Evolutionary conservation across 805 yeast genomes (phyloP), one percentile per base, ranked within the genome.

Genomic region (Lipomyces japonicus): DNA sequence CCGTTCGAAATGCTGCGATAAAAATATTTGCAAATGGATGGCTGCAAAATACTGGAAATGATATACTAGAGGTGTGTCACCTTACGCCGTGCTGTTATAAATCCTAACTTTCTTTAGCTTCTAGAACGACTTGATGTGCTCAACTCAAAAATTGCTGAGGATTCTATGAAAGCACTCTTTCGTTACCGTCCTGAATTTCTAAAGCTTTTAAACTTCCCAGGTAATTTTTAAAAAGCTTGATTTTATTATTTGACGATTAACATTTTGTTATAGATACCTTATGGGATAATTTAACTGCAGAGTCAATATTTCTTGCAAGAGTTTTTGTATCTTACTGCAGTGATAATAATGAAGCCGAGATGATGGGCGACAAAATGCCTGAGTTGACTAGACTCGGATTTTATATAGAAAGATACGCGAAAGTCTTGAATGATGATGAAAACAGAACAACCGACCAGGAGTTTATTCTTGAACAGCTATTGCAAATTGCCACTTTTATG

Each of bases 371-470:
- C 14, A 79, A 76, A 57, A 83, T 83, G 65, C 96, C 96, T 0
- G 97, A 86, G 54, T 78, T 93, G 3, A 75, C 88, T 1, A 80
- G 75, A 45, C 73, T 89, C 49, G 84, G 95, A 0, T 75, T 74
- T 19, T 68, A 76, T 9, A 65, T 89, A 22, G 74, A 75, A 37
- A 72, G 70, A 26, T 85, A 85, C 61, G 69, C 88, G 38, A 71
- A 50, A 28, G 54, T 49, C 37, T 42, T 58, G 14, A 61, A 62
- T 12, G 62, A 61, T 1, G 50, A 41, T 3, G 67, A 71, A 1
- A 72, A 71, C 2, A 81, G 81, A 47, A 70, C 77, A 3, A 73
- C 71, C 21, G 88, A 84, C 48, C 63, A 80, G 25, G 90, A 85
- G 55, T 89, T 81, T 63, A 78, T 89, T 41, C 75, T 89, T 37